These are phyloP conservation scores for Lentinula lateritia DNA, from an alignment of 768 basidiomycete genomes.

Conservation along the genomic window DNA sequence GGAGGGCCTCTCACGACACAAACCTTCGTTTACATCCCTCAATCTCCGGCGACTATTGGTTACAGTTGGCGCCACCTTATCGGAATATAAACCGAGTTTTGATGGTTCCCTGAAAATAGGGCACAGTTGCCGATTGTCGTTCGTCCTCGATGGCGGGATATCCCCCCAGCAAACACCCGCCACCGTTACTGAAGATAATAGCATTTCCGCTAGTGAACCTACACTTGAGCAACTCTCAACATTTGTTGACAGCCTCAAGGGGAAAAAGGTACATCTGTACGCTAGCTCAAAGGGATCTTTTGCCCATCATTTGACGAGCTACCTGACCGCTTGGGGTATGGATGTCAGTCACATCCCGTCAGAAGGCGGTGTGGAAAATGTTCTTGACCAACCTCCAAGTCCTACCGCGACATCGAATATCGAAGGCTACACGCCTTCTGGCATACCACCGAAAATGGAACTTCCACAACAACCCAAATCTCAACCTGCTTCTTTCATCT, in stretches of 20 bases:
- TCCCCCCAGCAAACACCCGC: constrained; percentile 34
- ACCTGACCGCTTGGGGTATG: constrained; percentile 93
- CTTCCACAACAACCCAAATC: constrained; percentile 16
- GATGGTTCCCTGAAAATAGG: constrained; percentile 35
- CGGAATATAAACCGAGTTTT: constrained; percentile 32
- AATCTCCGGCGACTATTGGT: constrained; percentile 57
- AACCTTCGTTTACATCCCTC: constrained; percentile 38
- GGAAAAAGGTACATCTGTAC: constrained; percentile 79
- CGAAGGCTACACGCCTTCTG: constrained; percentile 7
- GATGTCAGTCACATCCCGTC: constrained; percentile 78
- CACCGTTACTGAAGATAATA: constrained; percentile 38
- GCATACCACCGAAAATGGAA: constrained; percentile 16
- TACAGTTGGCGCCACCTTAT: constrained; percentile 49
- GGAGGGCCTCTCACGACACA: constrained; percentile 29
- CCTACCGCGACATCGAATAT: constrained; percentile 4
- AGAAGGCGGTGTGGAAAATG: constrained; percentile 45
- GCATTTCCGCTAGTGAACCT: constrained; percentile 65
- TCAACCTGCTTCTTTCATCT: constrained; percentile 54
- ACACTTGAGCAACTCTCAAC: constrained; percentile 69
- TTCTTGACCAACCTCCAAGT: constrained; percentile 16
- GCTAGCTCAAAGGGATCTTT: constrained; percentile 85
- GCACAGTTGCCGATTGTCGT: constrained; percentile 59
- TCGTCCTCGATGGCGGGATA: constrained; percentile 59
- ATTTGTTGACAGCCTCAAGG: constrained; percentile 80
- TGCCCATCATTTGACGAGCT: constrained; percentile 88